Percentiles rank a stretch among this genome's conserved stretches.
Conservation (phyloP, 2,329 filamentous ascomycete genomes). For the Aspergillus piperis region DNA sequence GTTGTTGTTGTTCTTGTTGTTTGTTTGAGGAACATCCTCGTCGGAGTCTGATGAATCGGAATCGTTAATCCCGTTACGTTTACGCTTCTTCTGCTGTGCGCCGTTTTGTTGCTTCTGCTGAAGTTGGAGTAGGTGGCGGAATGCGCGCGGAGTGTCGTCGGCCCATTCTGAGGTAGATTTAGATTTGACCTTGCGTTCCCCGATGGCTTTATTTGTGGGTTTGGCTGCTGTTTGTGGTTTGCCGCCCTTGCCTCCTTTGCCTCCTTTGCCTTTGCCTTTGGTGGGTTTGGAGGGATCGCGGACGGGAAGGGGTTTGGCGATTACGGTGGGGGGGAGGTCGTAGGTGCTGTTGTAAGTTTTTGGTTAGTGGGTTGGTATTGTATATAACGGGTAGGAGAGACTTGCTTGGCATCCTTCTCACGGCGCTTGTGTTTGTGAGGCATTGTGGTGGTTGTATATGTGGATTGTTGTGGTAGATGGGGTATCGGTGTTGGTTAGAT, state of each 20-base stretch:
- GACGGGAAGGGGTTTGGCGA: slow-evolving; percentile 61
- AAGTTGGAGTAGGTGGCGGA: slow-evolving; percentile 79
- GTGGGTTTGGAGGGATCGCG: slow-evolving; percentile 48
- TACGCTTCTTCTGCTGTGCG: slow-evolving; percentile 52
- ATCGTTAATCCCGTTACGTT: slow-evolving; percentile 33
- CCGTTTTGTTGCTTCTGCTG: slow-evolving; percentile 45
- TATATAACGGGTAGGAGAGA: not conserved
- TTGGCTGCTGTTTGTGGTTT: slow-evolving; percentile 52
- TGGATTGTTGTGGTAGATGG: not conserved
- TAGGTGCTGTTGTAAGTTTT: slow-evolving; percentile 42
- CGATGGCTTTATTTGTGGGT: slow-evolving; percentile 21
- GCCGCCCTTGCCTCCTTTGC: too few species aligned
- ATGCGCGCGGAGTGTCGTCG: slow-evolving; percentile 86
- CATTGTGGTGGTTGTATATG: slow-evolving; percentile 54
- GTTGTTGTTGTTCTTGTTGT: slow-evolving; percentile 25
- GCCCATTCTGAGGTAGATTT: slow-evolving; percentile 40
- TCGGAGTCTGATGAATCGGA: not conserved
- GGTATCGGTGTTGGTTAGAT: not conserved
- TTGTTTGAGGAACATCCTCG: slow-evolving; percentile 11
- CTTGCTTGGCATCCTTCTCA: slow-evolving; percentile 42
- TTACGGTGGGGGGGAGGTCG: slow-evolving; percentile 62
- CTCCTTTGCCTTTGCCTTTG: slow-evolving; percentile 21
- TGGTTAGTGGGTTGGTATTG: not conserved
- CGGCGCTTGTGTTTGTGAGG: slow-evolving; percentile 81
- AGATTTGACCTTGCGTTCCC: not conserved